phyloP scores from a whole-genome alignment of 2,329 filamentous ascomycete genomes.

The Calonectria hawksworthii region DNA sequence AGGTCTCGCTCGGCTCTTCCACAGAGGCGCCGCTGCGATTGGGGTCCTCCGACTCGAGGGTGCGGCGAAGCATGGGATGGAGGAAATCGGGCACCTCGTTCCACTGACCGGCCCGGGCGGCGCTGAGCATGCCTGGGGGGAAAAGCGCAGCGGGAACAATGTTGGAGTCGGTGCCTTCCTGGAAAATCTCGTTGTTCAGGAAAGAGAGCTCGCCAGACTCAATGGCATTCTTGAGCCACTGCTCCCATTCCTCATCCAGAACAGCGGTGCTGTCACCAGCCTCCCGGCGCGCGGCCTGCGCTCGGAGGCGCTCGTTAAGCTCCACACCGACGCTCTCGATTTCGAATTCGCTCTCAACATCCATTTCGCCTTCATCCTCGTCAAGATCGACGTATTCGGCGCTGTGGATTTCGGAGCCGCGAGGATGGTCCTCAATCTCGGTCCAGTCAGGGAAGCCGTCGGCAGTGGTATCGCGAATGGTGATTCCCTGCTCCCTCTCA shows the following conservation, averaged over 20 bases:
- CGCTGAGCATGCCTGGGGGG: constrained; percentile 65
- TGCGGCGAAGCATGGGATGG: constrained; percentile 65
- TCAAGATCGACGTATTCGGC: constrained; percentile 38
- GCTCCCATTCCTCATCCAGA: constrained; percentile 81
- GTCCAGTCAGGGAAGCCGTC: constrained; percentile 75
- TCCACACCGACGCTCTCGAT: constrained; percentile 70
- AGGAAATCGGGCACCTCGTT: constrained; percentile 69
- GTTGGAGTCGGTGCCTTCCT: constrained; percentile 42
- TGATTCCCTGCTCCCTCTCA: constrained; percentile 80
- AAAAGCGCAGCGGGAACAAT: constrained; percentile 56
- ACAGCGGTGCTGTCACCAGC: constrained; percentile 70
- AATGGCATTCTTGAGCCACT: constrained; percentile 79
- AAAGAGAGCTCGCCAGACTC: constrained; percentile 71
- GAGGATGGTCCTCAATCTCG: constrained; percentile 43
- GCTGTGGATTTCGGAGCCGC: constrained; percentile 31
- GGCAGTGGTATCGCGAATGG: constrained; percentile 78
- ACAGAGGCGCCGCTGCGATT: constrained; percentile 33
- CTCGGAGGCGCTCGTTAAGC: constrained; percentile 75
- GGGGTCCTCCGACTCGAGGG: constrained; percentile 56
- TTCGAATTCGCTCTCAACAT: constrained; percentile 68
- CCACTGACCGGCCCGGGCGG: constrained; percentile 71
- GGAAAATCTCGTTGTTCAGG: constrained; percentile 58
- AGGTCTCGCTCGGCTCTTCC: constrained; percentile 28
- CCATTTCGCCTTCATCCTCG: constrained; percentile 53
- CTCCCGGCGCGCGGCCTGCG: constrained; percentile 73